Percentiles rank a stretch among this genome's conserved stretches.
Conservation (phyloP, 2,329 filamentous ascomycete genomes). For the Trichoderma sp. region DNA sequence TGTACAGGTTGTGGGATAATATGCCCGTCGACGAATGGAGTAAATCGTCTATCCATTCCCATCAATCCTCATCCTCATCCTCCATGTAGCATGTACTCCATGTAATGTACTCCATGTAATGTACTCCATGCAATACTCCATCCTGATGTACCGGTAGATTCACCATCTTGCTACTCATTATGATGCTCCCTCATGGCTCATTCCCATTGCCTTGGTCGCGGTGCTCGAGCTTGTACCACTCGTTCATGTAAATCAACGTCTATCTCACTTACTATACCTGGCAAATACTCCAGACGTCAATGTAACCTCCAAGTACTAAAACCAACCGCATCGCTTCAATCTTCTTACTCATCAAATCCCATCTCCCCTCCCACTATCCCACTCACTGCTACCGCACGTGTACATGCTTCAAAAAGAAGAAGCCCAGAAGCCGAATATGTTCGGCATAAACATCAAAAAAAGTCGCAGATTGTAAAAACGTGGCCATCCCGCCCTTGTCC, state of each 20-base stretch:
- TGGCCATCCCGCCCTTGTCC: not conserved
- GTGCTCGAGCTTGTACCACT: not conserved
- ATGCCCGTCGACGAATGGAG: not conserved
- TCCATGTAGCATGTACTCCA: not conserved
- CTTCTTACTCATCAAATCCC: not conserved
- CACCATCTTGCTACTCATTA: not conserved
- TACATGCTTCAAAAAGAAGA: not conserved
- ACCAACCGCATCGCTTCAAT: not conserved
- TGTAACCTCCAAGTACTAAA: not conserved
- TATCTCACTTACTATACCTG: not conserved
- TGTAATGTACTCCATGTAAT: not conserved
- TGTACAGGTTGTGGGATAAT: not conserved
- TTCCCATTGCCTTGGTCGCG: not conserved
- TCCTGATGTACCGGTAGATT: not conserved
- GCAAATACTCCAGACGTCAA: not conserved
- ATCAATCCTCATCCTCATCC: not conserved
- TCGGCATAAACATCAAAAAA: not conserved
- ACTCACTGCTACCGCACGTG: not conserved
- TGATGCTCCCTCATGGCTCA: not conserved
- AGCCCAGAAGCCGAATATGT: not conserved
- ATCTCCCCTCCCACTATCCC: not conserved
- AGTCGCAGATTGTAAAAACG: not conserved
- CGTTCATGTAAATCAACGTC: not conserved
- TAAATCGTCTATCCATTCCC: not conserved
- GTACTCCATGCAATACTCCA: not conserved